A percentile compares a stretch with the other conserved stretches of the same genome.
Evolutionary conservation across 306 rosid genomes (phyloP).

Genomic region (Phaseolus lunatus): DNA sequence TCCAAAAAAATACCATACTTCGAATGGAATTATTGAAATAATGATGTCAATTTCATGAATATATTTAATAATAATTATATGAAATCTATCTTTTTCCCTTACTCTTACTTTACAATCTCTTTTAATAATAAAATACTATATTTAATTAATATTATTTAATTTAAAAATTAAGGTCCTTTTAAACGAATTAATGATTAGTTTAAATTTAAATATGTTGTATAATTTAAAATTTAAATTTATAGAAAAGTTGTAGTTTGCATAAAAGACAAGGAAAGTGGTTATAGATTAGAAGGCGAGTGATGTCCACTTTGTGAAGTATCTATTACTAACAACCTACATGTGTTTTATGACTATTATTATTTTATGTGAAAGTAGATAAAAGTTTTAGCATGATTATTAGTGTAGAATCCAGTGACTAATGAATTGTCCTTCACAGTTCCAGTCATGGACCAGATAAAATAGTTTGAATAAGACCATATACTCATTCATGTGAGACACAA

Average conservation of each 20-base stretch:
- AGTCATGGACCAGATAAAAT: background rate
- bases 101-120: too few relatives aligned
- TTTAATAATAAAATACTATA: too few relatives aligned
- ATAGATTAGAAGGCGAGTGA: constrained; percentile 4
- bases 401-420: background rate
- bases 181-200: too few relatives aligned
- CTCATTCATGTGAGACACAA: background rate
- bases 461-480: background rate
- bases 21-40: too few relatives aligned
- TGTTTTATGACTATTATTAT: background rate
- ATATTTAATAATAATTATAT: too few relatives aligned
- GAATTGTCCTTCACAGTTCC: background rate
- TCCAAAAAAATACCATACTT: too few relatives aligned
- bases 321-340: background rate
- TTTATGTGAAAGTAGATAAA: background rate
- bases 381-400: background rate
- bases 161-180: too few relatives aligned
- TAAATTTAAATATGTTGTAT: background rate
- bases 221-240: background rate
- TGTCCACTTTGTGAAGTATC: background rate
- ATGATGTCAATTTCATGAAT: too few relatives aligned
- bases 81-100: too few relatives aligned
- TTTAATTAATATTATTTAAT: too few relatives aligned
- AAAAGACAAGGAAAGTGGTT: background rate
- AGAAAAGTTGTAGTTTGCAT: background rate